Evolutionary conservation across 2,329 filamentous ascomycete species (phyloP).

Genomic region (Teratosphaeria viscida): DNA sequence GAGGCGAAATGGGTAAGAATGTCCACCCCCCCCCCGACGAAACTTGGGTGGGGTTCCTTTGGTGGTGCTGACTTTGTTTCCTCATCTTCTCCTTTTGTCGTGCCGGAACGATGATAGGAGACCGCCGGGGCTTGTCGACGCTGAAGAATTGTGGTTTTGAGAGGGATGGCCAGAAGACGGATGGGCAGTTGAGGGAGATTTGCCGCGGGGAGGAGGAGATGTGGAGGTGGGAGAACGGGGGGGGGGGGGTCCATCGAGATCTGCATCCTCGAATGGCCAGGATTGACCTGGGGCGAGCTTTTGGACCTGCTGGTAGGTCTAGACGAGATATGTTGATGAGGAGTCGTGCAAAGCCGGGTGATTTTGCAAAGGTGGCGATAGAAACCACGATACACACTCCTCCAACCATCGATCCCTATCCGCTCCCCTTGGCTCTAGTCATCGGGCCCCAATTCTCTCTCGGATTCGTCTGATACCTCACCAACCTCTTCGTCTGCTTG

Average conservation of each 20-base stretch:
- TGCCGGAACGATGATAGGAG: not conserved
- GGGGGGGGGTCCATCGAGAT: too few species aligned
- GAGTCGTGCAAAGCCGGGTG: too few species aligned
- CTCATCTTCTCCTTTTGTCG: not conserved
- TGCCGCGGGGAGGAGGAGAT: not conserved
- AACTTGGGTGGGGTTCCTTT: not conserved
- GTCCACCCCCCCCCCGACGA: too few species aligned
- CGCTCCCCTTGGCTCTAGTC: slow-evolving; percentile 36
- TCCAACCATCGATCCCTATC: slow-evolving; percentile 27
- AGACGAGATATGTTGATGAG: too few species aligned
- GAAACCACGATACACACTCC: not conserved
- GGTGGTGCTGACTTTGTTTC: not conserved
- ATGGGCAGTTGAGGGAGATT: not conserved
- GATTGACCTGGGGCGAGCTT: not conserved
- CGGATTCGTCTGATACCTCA: slow-evolving; percentile 85
- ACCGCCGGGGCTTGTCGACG: not conserved
- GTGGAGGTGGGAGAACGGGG: too few species aligned
- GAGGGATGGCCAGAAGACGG: not conserved
- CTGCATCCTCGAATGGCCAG: not conserved
- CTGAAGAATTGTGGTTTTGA: not conserved
- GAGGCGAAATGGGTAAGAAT: not conserved
- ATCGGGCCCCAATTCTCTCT: slow-evolving; percentile 90
- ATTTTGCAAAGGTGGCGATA: too few species aligned
- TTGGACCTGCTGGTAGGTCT: too few species aligned
- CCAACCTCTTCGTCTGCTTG: slow-evolving; percentile 54